Percentiles rank a stretch among this genome's conserved stretches.
Conservation (phyloP, 805 yeast genomes). For the Candida tibetensis region DNA sequence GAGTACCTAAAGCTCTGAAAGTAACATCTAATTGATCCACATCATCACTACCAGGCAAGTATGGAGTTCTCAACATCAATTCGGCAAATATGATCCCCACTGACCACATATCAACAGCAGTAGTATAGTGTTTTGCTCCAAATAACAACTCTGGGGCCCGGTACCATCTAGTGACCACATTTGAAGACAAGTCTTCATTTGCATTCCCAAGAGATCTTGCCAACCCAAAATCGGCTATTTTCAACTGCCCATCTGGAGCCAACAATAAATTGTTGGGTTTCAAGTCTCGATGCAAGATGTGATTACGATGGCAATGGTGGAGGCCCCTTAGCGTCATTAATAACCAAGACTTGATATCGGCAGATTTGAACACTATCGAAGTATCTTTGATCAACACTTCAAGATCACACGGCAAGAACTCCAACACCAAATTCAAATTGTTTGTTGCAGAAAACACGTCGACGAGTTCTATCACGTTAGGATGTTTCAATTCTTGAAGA, state of each 20-base stretch:
- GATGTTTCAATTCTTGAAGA: conserved; percentile 71
- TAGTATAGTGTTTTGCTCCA: conserved; percentile 45
- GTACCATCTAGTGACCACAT: conserved; percentile 97
- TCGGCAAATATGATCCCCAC: conserved; percentile 81
- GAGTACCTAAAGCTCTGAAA: conserved; percentile 93
- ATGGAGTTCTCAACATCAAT: conserved; percentile 90
- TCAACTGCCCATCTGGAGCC: conserved; percentile 83
- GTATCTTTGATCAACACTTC: conserved; percentile 86
- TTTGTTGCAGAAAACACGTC: conserved; percentile 76
- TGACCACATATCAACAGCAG: conserved; percentile 45
- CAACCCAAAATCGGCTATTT: conserved; percentile 96
- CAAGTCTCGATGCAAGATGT: conserved; percentile 85
- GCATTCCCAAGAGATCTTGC: conserved; percentile 80
- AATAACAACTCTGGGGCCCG: conserved; percentile 66
- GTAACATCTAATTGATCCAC: conserved; percentile 89
- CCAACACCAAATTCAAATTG: conserved; percentile 81
- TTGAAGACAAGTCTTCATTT: conserved; percentile 76
- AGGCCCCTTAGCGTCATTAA: conserved; percentile 92
- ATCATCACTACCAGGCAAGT: conserved; percentile 90
- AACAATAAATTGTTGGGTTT: conserved; percentile 88
- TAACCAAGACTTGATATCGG: conserved; percentile 91
- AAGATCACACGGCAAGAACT: conserved; percentile 87
- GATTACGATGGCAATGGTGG: conserved; percentile 92
- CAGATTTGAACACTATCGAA: conserved; percentile 69
- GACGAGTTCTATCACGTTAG: conserved; percentile 79